Base-by-base conservation (phyloP, 2,329 filamentous ascomycete species). In the Trichoderma sp. region DNA sequence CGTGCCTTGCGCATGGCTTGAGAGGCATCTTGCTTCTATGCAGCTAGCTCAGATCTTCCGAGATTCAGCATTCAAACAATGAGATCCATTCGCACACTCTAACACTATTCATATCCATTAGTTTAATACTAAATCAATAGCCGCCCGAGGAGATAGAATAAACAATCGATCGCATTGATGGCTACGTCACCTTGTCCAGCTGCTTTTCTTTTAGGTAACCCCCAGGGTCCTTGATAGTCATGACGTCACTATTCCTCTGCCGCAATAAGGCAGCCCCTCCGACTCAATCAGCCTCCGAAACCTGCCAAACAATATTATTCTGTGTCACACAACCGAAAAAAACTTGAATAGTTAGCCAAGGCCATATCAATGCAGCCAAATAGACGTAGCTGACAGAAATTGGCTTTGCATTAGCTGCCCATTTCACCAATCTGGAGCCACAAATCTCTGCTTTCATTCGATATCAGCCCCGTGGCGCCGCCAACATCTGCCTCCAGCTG, bases 381-480 rank as follows among this genome's bases (percentile, higher is more conserved):
- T 18, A 33, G 38, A 41, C 50, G n/a, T 60, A n/a, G 67, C 29
- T 56, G 41, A 41, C 27, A 35, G 8, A 33, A 62, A 53, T 14
- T 27, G 33, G 11, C 60, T 41, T 45, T 72, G 41, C 69, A 21
- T 72, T 41, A 27, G 18, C 16, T 38, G 50, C 31, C 50, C 18
- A 27, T 14, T 35, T 53, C 45, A 29, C 69, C 35, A 41, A 73
- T 64, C 69, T 41, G 5, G 41, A 53, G 69, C 60, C 41, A 8
- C 18, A 8, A 56, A 50, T 35, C 71, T 41, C n/a, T 27, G 60
- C 41, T 73, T n/a, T 24, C 11, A 53, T 65, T 63, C 68, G 56
- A 38, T 27, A 31, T 33, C 59, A 72, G 68, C 38, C 68, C 56
- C n/a, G 71, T 73, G 71, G 71, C 71, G 71, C 60, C 71, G 71